These are phyloP conservation scores for Megacollybia marginata DNA, from an alignment of 768 basidiomycete genomes.

Conservation along the genomic window DNA sequence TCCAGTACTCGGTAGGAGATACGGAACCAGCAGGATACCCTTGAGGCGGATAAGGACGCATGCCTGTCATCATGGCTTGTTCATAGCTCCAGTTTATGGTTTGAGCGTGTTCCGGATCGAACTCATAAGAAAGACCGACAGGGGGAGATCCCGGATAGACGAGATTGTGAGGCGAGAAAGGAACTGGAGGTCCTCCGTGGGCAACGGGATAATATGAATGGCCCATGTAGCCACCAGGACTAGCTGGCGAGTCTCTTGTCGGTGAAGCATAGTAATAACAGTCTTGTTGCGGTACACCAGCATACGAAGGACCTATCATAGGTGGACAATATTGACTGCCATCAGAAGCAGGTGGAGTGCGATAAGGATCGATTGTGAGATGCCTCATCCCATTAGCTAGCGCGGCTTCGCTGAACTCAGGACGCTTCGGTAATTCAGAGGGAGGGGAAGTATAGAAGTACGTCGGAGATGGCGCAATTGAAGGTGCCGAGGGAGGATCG, in stretches of 20 bases:
- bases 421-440: not conserved
- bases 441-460: slow-evolving; percentile 26
- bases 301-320: too few species aligned
- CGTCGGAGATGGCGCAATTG: slow-evolving; percentile 21
- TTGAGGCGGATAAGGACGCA: not conserved
- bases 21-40: not conserved
- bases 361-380: not conserved
- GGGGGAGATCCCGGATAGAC: too few species aligned
- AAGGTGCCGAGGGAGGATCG: slow-evolving; percentile 7
- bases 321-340: too few species aligned
- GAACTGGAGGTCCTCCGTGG: too few species aligned
- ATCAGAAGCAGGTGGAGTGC: too few species aligned
- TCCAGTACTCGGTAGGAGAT: not conserved
- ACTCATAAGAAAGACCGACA: slow-evolving; percentile 8
- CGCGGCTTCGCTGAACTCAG: not conserved
- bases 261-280: not conserved
- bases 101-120: slow-evolving; percentile 16
- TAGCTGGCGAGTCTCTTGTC: not conserved
- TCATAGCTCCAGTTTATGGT: slow-evolving; percentile 4
- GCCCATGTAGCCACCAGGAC: not conserved
- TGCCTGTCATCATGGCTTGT: not conserved
- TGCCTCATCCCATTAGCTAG: not conserved
- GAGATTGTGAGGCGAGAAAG: too few species aligned
- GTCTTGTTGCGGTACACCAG: too few species aligned
- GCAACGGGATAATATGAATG: not conserved